Percentiles rank a stretch among this genome's conserved stretches.
These are phyloP conservation scores for Globisporangium spinosum DNA, from an alignment of 352 stramenopile genomes.

Conservation along the genomic window DNA sequence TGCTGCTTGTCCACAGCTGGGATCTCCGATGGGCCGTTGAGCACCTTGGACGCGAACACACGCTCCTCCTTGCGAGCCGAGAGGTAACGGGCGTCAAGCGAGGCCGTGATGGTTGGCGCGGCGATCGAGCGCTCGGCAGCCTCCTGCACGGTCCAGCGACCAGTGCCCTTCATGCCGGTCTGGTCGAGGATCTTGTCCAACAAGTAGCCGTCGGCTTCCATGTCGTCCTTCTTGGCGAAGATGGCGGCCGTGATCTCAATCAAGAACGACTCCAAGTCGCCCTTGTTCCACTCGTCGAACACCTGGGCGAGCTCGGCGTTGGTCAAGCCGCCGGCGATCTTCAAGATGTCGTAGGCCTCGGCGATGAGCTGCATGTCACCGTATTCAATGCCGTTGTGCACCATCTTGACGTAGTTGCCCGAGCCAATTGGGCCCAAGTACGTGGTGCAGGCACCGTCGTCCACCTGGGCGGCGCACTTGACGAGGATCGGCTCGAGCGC, in stretches of 20 bases:
- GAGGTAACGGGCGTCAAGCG: slow-evolving; percentile 96
- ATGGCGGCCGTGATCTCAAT: slow-evolving; percentile 99
- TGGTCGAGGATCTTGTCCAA: slow-evolving; percentile 98
- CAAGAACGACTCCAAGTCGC: slow-evolving; percentile 95
- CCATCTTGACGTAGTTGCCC: slow-evolving; percentile 99
- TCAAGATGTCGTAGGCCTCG: slow-evolving; percentile 98
- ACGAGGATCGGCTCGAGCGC: slow-evolving; percentile 95
- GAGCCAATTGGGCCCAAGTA: slow-evolving; percentile 95
- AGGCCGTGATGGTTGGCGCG: slow-evolving; percentile 96
- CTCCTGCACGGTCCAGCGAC: slow-evolving; percentile 95
- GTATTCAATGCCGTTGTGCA: slow-evolving; percentile 99
- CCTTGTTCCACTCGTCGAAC: slow-evolving; percentile 98
- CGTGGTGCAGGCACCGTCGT: slow-evolving; percentile 93
- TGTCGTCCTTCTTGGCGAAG: slow-evolving; percentile 96
- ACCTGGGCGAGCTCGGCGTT: slow-evolving; percentile 91
- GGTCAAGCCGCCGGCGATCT: slow-evolving; percentile 87
- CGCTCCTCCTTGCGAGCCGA: slow-evolving; percentile 95
- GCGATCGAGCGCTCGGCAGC: slow-evolving; percentile 94
- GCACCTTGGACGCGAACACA: slow-evolving; percentile 89
- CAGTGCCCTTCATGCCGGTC: slow-evolving; percentile 99
- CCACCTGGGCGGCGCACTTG: slow-evolving; percentile 95
- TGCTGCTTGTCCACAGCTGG: slow-evolving; percentile 91
- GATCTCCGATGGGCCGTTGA: slow-evolving; percentile 93
- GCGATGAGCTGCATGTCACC: slow-evolving; percentile 99
- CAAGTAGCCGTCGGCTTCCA: slow-evolving; percentile 82